phyloP scores from a whole-genome alignment of 306 rosid genomes.

The Amphicarpaea edgeworthii region DNA sequence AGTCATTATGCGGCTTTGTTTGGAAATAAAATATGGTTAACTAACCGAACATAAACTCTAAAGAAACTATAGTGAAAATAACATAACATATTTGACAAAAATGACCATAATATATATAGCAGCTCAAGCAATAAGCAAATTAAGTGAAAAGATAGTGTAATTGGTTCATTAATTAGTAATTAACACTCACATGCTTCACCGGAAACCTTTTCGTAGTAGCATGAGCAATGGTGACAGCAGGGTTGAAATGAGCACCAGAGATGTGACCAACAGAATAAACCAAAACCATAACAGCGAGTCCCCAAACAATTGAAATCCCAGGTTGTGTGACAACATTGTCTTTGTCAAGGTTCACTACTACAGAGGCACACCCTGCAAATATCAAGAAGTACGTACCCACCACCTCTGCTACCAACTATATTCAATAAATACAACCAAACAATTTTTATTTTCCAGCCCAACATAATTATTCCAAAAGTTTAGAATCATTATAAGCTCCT shows the following conservation, averaged over 20 bases:
- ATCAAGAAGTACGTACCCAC: slow-evolving; percentile 81
- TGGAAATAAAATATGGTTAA: neutral
- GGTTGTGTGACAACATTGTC: slow-evolving; percentile 60
- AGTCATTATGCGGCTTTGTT: neutral
- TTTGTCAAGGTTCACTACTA: slow-evolving; percentile 63
- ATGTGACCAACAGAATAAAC: slow-evolving; percentile 81
- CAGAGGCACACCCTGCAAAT: slow-evolving; percentile 80
- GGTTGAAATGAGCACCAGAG: slow-evolving; percentile 93
- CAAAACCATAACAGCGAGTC: slow-evolving; percentile 73
- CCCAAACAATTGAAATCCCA: slow-evolving; percentile 77
- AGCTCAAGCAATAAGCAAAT: neutral
- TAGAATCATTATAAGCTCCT: neutral
- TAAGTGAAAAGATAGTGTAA: neutral
- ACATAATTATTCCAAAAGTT: neutral
- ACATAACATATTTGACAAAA: neutral
- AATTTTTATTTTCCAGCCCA: neutral
- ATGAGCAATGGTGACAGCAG: slow-evolving; percentile 85
- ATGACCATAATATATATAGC: neutral
- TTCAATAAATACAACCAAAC: slow-evolving; percentile 5
- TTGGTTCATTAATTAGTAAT: neutral
- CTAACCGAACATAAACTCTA: neutral
- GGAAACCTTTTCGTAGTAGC: slow-evolving; percentile 72
- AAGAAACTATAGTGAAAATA: neutral
- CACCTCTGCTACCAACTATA: slow-evolving; percentile 71
- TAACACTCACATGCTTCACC: slow-evolving; percentile 58